A percentile compares a stretch with the other conserved stretches of the same genome.
Conservation (phyloP, 441 rosid species). For the Pelargonium fulgidum region DNA sequence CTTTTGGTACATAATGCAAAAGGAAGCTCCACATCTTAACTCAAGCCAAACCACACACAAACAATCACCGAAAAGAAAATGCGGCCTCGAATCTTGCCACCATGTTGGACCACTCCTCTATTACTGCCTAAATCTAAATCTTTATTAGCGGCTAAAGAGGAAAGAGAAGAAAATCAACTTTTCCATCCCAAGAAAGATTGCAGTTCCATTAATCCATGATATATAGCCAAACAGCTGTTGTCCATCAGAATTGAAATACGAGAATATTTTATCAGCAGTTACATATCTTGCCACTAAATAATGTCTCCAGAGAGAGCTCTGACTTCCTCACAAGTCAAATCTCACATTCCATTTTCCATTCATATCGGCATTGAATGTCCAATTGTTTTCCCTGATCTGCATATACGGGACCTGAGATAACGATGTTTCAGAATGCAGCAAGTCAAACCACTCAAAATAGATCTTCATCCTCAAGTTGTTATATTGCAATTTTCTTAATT, state of each 20-base stretch:
- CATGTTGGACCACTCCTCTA: not conserved
- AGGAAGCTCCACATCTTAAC: not conserved
- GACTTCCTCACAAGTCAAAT: conserved; percentile 51
- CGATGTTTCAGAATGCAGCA: not conserved
- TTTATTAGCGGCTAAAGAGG: not conserved
- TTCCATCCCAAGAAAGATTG: conserved; percentile 6
- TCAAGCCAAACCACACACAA: not conserved
- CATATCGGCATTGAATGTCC: conserved; percentile 69
- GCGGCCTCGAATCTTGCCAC: conserved; percentile 6
- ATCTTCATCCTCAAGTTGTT: not conserved
- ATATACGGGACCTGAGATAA: conserved; percentile 64
- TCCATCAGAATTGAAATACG: conserved; percentile 19
- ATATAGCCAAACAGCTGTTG: conserved; percentile 8
- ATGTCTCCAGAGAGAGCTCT: conserved; percentile 6
- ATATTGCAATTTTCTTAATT: not conserved
- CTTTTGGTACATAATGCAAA: not conserved
- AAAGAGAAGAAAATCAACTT: not conserved
- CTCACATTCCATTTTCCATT: conserved; percentile 79
- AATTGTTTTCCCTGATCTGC: conserved; percentile 87
- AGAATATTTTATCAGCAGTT: conserved; percentile 16
- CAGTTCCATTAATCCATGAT: conserved; percentile 15
- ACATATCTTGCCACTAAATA: conserved; percentile 23
- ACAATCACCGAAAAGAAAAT: not conserved
- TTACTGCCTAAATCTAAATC: not conserved
- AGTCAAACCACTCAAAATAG: not conserved